phyloP scores from a whole-genome alignment of 257 asterid genomes.

The Capsicum rhomboideum region DNA sequence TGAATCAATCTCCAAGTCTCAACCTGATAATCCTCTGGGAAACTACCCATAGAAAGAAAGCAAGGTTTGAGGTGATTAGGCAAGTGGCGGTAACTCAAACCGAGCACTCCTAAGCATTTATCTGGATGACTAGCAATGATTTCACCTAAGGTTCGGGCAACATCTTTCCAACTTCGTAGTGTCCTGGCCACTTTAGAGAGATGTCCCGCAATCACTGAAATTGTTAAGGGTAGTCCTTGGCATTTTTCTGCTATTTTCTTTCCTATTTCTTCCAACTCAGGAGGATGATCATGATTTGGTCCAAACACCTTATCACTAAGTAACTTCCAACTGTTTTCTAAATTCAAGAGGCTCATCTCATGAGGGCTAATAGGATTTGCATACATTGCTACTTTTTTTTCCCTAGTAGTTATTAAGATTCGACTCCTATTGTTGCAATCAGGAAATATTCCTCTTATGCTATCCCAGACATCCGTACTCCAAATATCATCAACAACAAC shows the following conservation, averaged over 20 bases:
- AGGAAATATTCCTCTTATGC: not conserved
- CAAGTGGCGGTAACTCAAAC: not conserved
- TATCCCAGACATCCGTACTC: not conserved
- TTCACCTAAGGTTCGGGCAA: not conserved
- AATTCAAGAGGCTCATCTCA: not conserved
- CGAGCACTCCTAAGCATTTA: not conserved
- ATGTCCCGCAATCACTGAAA: not conserved
- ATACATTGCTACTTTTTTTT: not conserved
- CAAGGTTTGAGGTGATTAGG: conserved; percentile 2
- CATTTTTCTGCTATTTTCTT: not conserved
- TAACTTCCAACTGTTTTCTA: not conserved
- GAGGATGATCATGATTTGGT: not conserved
- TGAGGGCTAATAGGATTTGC: not conserved
- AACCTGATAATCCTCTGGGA: not conserved
- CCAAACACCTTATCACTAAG: not conserved
- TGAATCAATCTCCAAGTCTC: not conserved
- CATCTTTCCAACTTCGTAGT: not conserved
- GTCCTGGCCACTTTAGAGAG: not conserved
- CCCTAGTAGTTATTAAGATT: conserved; percentile 1
- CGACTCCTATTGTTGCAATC: not conserved
- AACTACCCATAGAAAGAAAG: not conserved
- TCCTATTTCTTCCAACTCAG: not conserved
- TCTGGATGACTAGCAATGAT: not conserved
- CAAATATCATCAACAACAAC: conserved; percentile 7
- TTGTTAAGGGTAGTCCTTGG: conserved; percentile 1